phyloP scores from a whole-genome alignment of 1,284 basidiomycete species.

The Exobasidium rhododendri region DNA sequence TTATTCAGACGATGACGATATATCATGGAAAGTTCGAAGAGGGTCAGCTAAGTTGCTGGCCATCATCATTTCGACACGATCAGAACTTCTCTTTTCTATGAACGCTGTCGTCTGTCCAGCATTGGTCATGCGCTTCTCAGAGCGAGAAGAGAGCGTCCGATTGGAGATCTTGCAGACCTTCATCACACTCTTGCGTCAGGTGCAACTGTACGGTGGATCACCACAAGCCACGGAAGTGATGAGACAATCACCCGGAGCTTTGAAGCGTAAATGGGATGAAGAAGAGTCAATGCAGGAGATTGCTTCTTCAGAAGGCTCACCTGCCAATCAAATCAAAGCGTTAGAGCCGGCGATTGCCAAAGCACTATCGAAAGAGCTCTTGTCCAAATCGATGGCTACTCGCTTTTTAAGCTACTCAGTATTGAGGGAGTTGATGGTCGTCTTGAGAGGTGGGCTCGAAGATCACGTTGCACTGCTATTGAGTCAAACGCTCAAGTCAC shows the following conservation, averaged over 20 bases:
- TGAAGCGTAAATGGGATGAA: slow-evolving; percentile 52
- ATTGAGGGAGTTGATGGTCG: slow-evolving; percentile 71
- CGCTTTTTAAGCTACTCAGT: slow-evolving; percentile 81
- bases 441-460: slow-evolving; percentile 78
- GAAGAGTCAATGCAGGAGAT: slow-evolving; percentile 32
- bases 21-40: slow-evolving; percentile 96
- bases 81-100: slow-evolving; percentile 74
- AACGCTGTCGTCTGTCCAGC: slow-evolving; percentile 81
- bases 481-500: slow-evolving; percentile 52
- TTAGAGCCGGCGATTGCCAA: slow-evolving; percentile 78
- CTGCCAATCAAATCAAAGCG: slow-evolving; percentile 55
- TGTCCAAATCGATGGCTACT: slow-evolving; percentile 76
- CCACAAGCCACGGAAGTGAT: slow-evolving; percentile 65
- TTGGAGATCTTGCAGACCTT: slow-evolving; percentile 89
- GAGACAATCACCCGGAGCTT: slow-evolving; percentile 52
- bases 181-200: slow-evolving; percentile 74
- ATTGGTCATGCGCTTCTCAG: slow-evolving; percentile 82
- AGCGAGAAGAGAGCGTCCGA: slow-evolving; percentile 93
- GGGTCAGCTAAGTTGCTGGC: slow-evolving; percentile 85
- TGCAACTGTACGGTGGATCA: slow-evolving; percentile 57
- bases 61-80: slow-evolving; percentile 79
- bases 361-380: slow-evolving; percentile 77
- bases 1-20: slow-evolving; percentile 96
- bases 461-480: slow-evolving; percentile 64
- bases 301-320: slow-evolving; percentile 22